Evolutionary conservation across 495 filamentous ascomycete species (phyloP).

Genomic region (Achaetomiella virescens): DNA sequence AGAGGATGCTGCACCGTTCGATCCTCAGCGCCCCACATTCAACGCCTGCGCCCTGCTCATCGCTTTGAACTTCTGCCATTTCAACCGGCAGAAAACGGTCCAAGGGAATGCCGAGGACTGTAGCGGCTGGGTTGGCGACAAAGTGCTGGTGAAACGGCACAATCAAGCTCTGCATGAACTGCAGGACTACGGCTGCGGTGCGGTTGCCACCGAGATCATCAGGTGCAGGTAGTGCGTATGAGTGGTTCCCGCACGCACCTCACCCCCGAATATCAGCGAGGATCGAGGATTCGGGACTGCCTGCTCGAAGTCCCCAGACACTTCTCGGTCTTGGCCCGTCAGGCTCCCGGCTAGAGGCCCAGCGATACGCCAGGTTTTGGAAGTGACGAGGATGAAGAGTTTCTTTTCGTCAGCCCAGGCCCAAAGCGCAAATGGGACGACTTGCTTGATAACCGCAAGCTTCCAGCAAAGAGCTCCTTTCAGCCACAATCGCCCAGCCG

Average conservation of each 20-base stretch:
- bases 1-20: neutral
- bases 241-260: neutral
- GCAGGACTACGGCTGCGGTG: neutral
- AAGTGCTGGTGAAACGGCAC: neutral
- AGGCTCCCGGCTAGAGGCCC: no score
- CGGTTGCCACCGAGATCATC: neutral
- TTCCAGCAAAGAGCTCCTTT: no score
- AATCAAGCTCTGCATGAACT: neutral
- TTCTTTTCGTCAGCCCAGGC: no score
- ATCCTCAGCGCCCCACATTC: neutral
- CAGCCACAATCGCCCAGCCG: no score
- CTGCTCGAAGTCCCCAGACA: neutral
- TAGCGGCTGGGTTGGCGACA: neutral
- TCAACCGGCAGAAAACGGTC: neutral
- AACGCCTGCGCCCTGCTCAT: neutral
- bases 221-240: neutral
- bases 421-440: no score
- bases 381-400: no score
- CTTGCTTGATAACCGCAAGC: no score
- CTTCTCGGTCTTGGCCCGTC: no score
- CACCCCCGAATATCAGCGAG: neutral
- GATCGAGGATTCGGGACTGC: neutral
- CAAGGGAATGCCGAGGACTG: neutral
- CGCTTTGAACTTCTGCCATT: neutral
- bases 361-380: no score